These are phyloP conservation scores for Oleoguttula mirabilis DNA, from an alignment of 495 filamentous ascomycete species.

Conservation along the genomic window DNA sequence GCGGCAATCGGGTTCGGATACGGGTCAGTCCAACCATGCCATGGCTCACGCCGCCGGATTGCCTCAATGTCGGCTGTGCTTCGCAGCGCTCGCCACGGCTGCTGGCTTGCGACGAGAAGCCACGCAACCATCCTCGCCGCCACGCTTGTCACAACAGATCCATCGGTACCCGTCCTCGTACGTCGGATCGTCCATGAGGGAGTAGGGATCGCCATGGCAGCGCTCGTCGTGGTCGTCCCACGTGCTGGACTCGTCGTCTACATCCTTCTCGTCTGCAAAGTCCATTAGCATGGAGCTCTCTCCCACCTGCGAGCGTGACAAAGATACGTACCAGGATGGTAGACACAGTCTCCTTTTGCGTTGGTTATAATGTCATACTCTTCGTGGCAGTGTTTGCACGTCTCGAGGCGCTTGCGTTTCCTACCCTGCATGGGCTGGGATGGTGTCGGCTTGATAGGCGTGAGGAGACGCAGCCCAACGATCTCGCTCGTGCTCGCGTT, in stretches of 20 bases:
- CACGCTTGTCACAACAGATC: background rate
- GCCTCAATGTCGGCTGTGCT: background rate
- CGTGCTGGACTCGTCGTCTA: background rate
- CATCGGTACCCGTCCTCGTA: constrained; percentile 4
- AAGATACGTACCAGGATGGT: background rate
- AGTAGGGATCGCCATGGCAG: background rate
- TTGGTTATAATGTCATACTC: background rate
- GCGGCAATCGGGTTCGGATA: no score
- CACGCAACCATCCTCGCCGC: background rate
- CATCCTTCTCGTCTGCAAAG: background rate
- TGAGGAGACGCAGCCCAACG: no score
- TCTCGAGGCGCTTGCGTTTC: no score
- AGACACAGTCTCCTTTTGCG: background rate
- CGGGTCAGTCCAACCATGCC: no score
- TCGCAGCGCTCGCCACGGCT: background rate
- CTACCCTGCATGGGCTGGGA: no score
- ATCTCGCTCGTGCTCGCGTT: no score
- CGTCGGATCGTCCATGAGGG: background rate
- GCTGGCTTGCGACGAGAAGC: background rate
- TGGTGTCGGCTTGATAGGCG: no score
- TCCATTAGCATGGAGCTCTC: background rate
- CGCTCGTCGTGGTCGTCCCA: constrained; percentile 3
- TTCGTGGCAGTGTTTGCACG: background rate
- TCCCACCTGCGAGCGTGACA: background rate
- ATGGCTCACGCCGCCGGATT: background rate